Conservation (phyloP, 2,329 filamentous ascomycete genomes). For the Monascus ruber region DNA sequence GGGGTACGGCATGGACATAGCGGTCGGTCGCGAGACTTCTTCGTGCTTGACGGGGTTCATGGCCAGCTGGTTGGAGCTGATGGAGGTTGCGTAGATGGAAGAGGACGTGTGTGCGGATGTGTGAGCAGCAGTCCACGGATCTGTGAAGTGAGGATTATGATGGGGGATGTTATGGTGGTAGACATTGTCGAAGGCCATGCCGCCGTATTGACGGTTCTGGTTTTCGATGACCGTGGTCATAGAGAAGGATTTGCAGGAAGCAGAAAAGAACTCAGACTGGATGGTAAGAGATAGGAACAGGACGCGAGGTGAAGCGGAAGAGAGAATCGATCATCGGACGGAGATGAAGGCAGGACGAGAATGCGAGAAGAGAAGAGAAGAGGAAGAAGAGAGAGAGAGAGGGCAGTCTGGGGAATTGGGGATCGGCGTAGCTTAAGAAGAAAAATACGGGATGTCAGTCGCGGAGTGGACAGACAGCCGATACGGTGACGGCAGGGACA, state of each 20-base stretch:
- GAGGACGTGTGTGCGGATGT: constrained; percentile 49
- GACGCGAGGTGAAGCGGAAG: not conserved
- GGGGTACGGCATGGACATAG: constrained; percentile 58
- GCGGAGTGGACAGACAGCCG: constrained; percentile 12
- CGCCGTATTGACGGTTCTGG: constrained; percentile 70
- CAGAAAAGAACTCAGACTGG: not conserved
- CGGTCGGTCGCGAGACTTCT: constrained; percentile 44
- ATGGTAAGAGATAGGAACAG: not conserved
- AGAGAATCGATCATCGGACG: constrained; percentile 4
- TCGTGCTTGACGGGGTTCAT: constrained; percentile 50
- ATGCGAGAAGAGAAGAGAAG: not conserved
- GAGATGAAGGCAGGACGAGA: not conserved
- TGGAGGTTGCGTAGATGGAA: constrained; percentile 47
- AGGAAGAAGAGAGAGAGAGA: constrained; percentile 7
- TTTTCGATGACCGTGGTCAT: constrained; percentile 96
- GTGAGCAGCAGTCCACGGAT: constrained; percentile 65
- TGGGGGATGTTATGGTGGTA: constrained; percentile 56
- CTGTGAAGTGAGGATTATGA: constrained; percentile 61
- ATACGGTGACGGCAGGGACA: constrained; percentile 15
- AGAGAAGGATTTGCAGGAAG: constrained; percentile 20
- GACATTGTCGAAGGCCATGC: constrained; percentile 71
- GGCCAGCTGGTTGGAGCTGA: constrained; percentile 49
- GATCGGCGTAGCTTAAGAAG: constrained; percentile 35
- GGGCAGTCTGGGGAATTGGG: constrained; percentile 28
- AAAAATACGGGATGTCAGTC: constrained; percentile 21